Conservation (phyloP, 169 alveolate species). For the Pseudocohnilembus persalinus region DNA sequence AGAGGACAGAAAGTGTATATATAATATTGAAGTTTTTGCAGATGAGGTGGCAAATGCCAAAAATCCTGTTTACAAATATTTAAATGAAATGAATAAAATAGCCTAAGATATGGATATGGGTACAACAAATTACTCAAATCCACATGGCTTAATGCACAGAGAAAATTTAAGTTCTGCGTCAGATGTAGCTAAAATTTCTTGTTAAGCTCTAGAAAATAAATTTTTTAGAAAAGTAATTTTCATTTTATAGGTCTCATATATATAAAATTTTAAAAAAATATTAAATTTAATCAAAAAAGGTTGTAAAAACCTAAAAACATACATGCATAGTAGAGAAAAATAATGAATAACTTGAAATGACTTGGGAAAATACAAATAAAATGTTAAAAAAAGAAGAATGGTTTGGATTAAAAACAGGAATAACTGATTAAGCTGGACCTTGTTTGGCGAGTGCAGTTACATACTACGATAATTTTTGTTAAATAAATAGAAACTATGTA, state of each 20-base stretch:
- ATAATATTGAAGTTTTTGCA: not conserved
- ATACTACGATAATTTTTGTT: not conserved
- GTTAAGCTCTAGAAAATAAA: conserved; percentile 60
- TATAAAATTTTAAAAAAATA: too few relatives aligned
- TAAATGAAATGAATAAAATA: conserved; percentile 58
- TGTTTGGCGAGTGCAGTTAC: not conserved
- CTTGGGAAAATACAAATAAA: conserved; percentile 30
- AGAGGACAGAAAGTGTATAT: not conserved
- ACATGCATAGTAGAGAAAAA: not conserved
- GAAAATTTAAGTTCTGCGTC: conserved; percentile 60
- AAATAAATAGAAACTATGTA: not conserved
- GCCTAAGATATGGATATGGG: conserved; percentile 47
- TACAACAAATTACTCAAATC: conserved; percentile 59
- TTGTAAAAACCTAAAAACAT: conserved; percentile 13
- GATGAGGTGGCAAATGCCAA: not conserved
- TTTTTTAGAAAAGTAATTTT: conserved; percentile 41
- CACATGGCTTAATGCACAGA: conserved; percentile 68
- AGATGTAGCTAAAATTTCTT: conserved; percentile 61
- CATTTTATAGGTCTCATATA: too few relatives aligned
- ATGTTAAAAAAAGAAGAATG: conserved; percentile 4
- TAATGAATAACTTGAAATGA: not conserved
- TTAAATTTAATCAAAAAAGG: conserved; percentile 24
- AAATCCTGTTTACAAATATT: not conserved
- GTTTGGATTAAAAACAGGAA: conserved; percentile 20
- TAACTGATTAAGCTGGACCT: conserved; percentile 24